Base-by-base conservation (phyloP, 495 filamentous ascomycete species). In the Coniosporium apollinis region DNA sequence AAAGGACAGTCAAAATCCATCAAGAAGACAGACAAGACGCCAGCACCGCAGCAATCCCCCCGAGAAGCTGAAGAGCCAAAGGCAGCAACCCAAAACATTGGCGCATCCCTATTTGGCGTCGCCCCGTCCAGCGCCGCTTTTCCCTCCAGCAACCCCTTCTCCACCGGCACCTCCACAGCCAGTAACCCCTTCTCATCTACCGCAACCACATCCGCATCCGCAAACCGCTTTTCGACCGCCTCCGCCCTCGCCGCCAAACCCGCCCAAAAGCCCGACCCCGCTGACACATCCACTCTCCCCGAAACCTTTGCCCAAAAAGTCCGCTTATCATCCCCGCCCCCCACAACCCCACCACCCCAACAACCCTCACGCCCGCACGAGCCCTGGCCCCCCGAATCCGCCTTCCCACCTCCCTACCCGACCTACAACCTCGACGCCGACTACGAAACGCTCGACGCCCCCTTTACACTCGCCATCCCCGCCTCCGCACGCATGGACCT, bases 381-480 rank as follows among this genome's bases (percentile, higher is more conserved):
- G 19, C 81, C 84, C 4, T 97, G 86, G 86, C 87, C 89, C 13
- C 36, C 64, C 17, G 55, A 64, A 19, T 58, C 72, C 5, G 55
- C 58, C 2, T 75, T 79, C 43, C 82, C 83, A 2, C 14, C 61
- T 0, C 61, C 81, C 3, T 94, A 83, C 60, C 76, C 82, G 0
- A 51, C 66, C 30, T 81, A 72, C 57, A 76, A 80, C 62, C 71
- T 99, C 28, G 87, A 96, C 50, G 87, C 86, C 8, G 89, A 94
- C 43, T 86, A 82, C 62, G 91, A 96, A 52, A 76, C 74, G 13
- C 70, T 94, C 28, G 78, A 79, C 45, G 62, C 65, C 3, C 17
- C 51, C 46, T 38, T 17, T 54, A 39, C 33, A 64, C 52, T 26
- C 16, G 3, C 38, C 32, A 44, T 70, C 38, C 43, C 68, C 39